phyloP scores from a whole-genome alignment of 116 monocot species.

The Thalassia testudinum region DNA sequence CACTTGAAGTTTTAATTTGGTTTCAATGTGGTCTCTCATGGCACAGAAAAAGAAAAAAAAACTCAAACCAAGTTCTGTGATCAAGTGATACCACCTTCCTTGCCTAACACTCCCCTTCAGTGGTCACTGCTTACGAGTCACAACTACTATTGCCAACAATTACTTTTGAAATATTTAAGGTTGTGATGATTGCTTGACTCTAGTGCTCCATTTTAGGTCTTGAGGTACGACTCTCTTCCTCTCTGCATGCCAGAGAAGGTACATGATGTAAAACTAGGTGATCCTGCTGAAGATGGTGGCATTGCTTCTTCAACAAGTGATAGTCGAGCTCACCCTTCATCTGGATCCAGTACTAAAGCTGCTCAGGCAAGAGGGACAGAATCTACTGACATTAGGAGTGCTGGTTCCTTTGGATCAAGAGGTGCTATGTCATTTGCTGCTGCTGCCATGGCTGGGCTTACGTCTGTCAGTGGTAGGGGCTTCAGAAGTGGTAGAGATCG shows the following conservation, averaged over 20 bases:
- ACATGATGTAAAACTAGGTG: slow-evolving; percentile 90
- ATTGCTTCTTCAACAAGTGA: slow-evolving; percentile 38
- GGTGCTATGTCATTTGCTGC: slow-evolving; percentile 97
- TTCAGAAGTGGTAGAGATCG: slow-evolving; percentile 65
- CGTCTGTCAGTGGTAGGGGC: slow-evolving; percentile 80
- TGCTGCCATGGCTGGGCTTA: slow-evolving; percentile 91
- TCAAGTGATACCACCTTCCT: too few species aligned
- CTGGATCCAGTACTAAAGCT: slow-evolving; percentile 40
- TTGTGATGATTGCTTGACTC: not conserved
- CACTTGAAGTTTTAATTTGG: too few species aligned
- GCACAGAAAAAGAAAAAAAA: too few species aligned
- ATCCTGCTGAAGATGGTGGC: slow-evolving; percentile 49
- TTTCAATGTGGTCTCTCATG: too few species aligned
- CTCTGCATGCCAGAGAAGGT: slow-evolving; percentile 64
- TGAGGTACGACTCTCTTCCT: slow-evolving; percentile 72
- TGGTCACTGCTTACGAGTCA: too few species aligned
- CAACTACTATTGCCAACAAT: not conserved
- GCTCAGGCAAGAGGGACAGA: slow-evolving; percentile 25
- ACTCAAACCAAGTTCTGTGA: too few species aligned
- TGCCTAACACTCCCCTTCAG: too few species aligned
- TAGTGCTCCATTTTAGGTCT: slow-evolving; percentile 28
- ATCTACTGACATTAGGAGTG: slow-evolving; percentile 41
- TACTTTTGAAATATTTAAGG: not conserved
- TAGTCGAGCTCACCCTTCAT: slow-evolving; percentile 38
- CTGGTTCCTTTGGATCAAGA: slow-evolving; percentile 58